Percentiles rank a stretch among this genome's conserved stretches.
phyloP scores from a whole-genome alignment of 2,329 filamentous ascomycete genomes.

The Pleomassaria siparia region DNA sequence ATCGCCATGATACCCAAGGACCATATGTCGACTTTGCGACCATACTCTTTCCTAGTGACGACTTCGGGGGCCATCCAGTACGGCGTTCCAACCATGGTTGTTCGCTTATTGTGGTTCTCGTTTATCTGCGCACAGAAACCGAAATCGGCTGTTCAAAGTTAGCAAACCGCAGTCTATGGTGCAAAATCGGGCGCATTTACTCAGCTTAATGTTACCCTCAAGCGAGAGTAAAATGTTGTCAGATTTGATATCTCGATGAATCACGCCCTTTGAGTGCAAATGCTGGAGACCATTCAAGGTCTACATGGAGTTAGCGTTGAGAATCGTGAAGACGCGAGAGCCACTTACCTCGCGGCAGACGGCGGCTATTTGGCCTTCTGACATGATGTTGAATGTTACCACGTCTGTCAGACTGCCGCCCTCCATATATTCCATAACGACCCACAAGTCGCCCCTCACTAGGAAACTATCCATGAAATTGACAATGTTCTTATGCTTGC shows the following conservation, averaged over 20 bases:
- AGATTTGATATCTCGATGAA: constrained; percentile 98
- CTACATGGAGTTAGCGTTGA: constrained; percentile 39
- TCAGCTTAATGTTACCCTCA: constrained; percentile 96
- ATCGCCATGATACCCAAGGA: constrained; percentile 99
- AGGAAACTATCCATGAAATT: constrained; percentile 99
- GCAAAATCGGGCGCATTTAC: constrained; percentile 55
- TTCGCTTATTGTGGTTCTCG: constrained; percentile 93
- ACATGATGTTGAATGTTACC: constrained; percentile 99
- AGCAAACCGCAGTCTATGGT: constrained; percentile 1
- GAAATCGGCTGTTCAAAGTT: constrained; percentile 72
- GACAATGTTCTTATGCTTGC: constrained; percentile 96
- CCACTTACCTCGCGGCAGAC: constrained; percentile 81
- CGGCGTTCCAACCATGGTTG: constrained; percentile 97
- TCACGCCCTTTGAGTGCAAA: constrained; percentile 95
- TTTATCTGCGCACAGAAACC: constrained; percentile 99
- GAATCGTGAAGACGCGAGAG: not conserved
- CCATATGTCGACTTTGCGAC: constrained; percentile 98
- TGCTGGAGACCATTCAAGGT: constrained; percentile 90
- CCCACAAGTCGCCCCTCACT: constrained; percentile 88
- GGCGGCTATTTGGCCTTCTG: constrained; percentile 92
- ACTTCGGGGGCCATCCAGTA: constrained; percentile 99
- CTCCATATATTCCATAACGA: constrained; percentile 99
- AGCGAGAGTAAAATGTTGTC: constrained; percentile 94
- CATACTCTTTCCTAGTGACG: constrained; percentile 95
- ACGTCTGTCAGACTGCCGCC: constrained; percentile 96